phyloP scores from a whole-genome alignment of 2,329 filamentous ascomycete species.

The Cordyceps tenuipes region DNA sequence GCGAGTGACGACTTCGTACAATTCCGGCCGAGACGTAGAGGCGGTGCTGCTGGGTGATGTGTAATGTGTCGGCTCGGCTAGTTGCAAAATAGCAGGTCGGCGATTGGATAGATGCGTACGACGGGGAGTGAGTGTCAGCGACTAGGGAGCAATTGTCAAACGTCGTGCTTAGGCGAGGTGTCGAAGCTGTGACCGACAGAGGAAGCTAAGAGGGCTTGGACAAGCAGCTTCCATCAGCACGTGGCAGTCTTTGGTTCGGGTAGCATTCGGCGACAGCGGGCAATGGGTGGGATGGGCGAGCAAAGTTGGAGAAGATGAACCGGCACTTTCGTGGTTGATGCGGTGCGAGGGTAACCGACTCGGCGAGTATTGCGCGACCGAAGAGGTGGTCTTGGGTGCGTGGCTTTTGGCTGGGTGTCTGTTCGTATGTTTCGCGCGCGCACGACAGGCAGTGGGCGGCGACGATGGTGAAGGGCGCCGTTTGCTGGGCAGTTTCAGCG shows the following conservation, averaged over 20 bases:
- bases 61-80: constrained; percentile 2
- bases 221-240: neutral
- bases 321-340: neutral
- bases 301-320: neutral
- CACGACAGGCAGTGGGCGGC: neutral
- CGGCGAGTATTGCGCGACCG: neutral
- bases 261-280: neutral
- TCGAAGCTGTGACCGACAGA: neutral
- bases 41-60: constrained; percentile 1
- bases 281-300: neutral
- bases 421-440: neutral
- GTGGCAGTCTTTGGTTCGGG: neutral
- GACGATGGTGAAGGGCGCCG: neutral
- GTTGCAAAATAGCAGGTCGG: neutral
- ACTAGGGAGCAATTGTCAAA: neutral
- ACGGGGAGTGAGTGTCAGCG: neutral
- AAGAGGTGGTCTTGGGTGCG: neutral
- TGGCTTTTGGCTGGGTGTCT: constrained; percentile 1
- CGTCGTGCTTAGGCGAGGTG: neutral
- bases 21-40: neutral
- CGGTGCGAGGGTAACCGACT: neutral
- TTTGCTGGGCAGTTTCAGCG: neutral
- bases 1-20: neutral
- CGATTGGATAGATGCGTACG: neutral
- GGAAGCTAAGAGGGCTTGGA: neutral